Conservation (phyloP, 306 rosid species). For the Quercus wislizeni region DNA sequence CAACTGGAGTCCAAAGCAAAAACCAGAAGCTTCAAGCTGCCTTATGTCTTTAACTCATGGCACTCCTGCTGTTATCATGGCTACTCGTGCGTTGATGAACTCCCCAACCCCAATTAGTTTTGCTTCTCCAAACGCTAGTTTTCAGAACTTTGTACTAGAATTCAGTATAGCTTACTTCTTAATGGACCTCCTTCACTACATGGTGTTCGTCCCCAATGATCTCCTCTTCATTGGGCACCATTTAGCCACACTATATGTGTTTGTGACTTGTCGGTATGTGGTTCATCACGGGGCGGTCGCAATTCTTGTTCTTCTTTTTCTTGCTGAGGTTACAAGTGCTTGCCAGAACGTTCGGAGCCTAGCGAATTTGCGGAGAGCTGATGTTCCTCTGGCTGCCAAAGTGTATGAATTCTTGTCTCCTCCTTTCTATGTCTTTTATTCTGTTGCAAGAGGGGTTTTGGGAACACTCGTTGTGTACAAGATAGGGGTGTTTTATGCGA, state of each 20-base stretch:
- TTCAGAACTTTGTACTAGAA: constrained; percentile 31
- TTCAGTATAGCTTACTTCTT: constrained; percentile 48
- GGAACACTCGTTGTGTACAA: constrained; percentile 37
- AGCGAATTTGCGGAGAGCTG: constrained; percentile 15
- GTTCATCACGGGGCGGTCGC: constrained; percentile 40
- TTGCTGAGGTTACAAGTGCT: constrained; percentile 48
- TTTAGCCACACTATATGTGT: constrained; percentile 43
- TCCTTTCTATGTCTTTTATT: constrained; percentile 34
- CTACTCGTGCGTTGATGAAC: constrained; percentile 19
- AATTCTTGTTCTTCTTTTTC: constrained; percentile 36
- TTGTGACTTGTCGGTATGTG: constrained; percentile 36
- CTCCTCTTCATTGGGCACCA: constrained; percentile 45
- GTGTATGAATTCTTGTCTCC: constrained; percentile 36
- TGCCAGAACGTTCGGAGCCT: constrained; percentile 53
- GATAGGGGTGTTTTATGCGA: constrained; percentile 32
- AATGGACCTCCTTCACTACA: constrained; percentile 41
- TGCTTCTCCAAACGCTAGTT: constrained; percentile 33
- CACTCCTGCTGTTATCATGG: constrained; percentile 36
- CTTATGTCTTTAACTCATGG: constrained; percentile 50
- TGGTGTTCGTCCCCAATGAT: constrained; percentile 34
- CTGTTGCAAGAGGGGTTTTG: constrained; percentile 34
- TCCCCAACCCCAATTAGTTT: constrained; percentile 8
- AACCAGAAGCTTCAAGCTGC: constrained; percentile 47
- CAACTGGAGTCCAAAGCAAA: constrained; percentile 36
- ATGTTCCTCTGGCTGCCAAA: constrained; percentile 22